Evolutionary conservation across 441 rosid species (phyloP).

Genomic region (Euphorbia corollata): DNA sequence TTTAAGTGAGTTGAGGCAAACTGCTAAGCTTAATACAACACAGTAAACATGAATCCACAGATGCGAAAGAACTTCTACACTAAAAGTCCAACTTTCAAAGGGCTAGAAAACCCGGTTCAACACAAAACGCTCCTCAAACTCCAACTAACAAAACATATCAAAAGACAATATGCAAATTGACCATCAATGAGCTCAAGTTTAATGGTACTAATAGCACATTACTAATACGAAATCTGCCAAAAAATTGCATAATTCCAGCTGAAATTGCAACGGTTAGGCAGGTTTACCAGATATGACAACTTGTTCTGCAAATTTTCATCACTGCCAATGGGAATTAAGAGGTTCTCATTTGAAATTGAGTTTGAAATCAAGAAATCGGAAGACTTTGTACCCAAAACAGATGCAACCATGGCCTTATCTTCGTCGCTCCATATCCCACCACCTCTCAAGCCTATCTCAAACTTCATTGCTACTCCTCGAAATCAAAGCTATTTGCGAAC

Average conservation of each 20-base stretch:
- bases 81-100: too few relatives aligned
- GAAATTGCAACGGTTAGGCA: conserved; percentile 57
- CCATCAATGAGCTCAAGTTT: too few relatives aligned
- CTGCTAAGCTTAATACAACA: too few relatives aligned
- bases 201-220: too few relatives aligned
- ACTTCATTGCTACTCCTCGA: conserved; percentile 34
- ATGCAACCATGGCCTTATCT: conserved; percentile 50
- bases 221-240: conserved; percentile 77
- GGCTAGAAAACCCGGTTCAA: too few relatives aligned
- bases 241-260: conserved; percentile 92
- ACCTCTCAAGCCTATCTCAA: conserved; percentile 44
- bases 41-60: too few relatives aligned
- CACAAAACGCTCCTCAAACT: too few relatives aligned
- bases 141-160: too few relatives aligned
- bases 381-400: conserved; percentile 72
- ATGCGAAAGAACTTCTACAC: too few relatives aligned
- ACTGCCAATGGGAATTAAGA: conserved; percentile 46
- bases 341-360: conserved; percentile 56
- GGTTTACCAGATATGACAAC: conserved; percentile 80
- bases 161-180: too few relatives aligned
- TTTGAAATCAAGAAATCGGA: conserved; percentile 62
- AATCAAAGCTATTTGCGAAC: conserved; percentile 11
- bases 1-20: too few relatives aligned
- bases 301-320: conserved; percentile 69
- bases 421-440: conserved; percentile 57